Evolutionary conservation across 2,329 filamentous ascomycete species (phyloP).

Genomic region (Claviceps paspali): DNA sequence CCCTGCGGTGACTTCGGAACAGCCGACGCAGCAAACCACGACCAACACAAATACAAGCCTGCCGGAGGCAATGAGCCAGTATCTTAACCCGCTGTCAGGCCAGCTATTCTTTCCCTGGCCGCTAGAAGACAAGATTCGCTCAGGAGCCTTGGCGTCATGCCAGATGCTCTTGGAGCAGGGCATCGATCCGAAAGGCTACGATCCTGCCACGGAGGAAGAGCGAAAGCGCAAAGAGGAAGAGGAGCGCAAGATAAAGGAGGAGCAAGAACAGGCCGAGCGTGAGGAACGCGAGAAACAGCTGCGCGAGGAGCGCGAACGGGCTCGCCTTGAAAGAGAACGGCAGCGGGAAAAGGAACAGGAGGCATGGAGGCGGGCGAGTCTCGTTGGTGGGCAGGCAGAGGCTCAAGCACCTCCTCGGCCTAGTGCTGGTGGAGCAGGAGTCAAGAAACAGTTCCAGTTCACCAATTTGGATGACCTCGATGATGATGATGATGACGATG

Average conservation of each 20-base stretch:
- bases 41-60: conserved; percentile 24
- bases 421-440: conserved; percentile 14
- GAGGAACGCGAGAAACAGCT: conserved; percentile 29
- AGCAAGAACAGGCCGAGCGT: conserved; percentile 28
- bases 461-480: conserved; percentile 37
- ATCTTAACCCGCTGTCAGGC: conserved; percentile 39
- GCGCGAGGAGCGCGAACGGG: conserved; percentile 23
- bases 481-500: conserved; percentile 28
- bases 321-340: conserved; percentile 26
- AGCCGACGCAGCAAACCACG: conserved; percentile 18
- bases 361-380: conserved; percentile 25
- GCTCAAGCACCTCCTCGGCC: conserved; percentile 13
- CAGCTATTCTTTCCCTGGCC: conserved; percentile 67
- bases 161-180: conserved; percentile 48
- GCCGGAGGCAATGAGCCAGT: conserved; percentile 31
- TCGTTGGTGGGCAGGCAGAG: conserved; percentile 13
- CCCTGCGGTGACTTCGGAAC: conserved; percentile 14
- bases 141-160: conserved; percentile 49
- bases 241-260: conserved; percentile 29
- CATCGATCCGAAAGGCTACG: conserved; percentile 44
- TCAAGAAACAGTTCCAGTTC: conserved; percentile 42
- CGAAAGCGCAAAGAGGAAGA: conserved; percentile 35
- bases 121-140: conserved; percentile 50
- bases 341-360: conserved; percentile 27
- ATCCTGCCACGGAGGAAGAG: conserved; percentile 39